Base-by-base conservation (phyloP, 495 filamentous ascomycete species). In the Penicillium subrubescens region DNA sequence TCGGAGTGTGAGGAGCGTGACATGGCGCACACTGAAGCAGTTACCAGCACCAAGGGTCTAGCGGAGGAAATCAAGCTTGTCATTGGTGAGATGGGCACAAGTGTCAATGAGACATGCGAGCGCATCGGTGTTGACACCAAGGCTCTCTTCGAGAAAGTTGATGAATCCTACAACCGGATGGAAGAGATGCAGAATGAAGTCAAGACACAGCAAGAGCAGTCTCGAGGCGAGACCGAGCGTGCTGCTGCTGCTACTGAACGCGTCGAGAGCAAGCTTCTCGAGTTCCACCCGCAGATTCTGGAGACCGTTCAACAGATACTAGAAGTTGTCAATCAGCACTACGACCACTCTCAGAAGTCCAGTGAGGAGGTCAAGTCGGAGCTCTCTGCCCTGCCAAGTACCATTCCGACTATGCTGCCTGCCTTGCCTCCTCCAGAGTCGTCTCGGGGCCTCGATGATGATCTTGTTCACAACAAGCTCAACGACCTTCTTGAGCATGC, bases 261-360 rank as follows among this genome's bases (percentile, higher is more conserved):
- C 51, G 82, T 97, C 1, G 91, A 94, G 60, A 87, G 82, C 57
- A 84, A 93, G 55, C 82, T 94, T 11, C 83, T 84, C 7, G 92
- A 96, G 71, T 91, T 89, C 73, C 88, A 96, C 60, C 94, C 94
- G 5, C 90, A 93, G 73, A 89, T 97, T 57, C 80, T 96, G 33
- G 88, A 93, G 33, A 86, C 89, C 0, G 83, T 97, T 51, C 89
- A 92, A 64, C 90, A 95, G 68, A 88, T 96, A n/a, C 81, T 94
- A n/a, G 77, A 83, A 19, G 81, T 94, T 55, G 90, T 96, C 37
- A 88, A 85, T 14, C 86, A 94, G 72, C 93, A 97, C 67, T 96
- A 88, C 71, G 90, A 95, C 65, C 82, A 86, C 59, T 79, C 86
- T 6, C 81, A 84, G 66, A 77, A 79, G 34, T 79, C 84, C 12